A percentile compares a stretch with the other conserved stretches of the same genome.
These are phyloP conservation scores for Hyaloscypha hepaticicola DNA, from an alignment of 495 filamentous ascomycete species.

Conservation along the genomic window DNA sequence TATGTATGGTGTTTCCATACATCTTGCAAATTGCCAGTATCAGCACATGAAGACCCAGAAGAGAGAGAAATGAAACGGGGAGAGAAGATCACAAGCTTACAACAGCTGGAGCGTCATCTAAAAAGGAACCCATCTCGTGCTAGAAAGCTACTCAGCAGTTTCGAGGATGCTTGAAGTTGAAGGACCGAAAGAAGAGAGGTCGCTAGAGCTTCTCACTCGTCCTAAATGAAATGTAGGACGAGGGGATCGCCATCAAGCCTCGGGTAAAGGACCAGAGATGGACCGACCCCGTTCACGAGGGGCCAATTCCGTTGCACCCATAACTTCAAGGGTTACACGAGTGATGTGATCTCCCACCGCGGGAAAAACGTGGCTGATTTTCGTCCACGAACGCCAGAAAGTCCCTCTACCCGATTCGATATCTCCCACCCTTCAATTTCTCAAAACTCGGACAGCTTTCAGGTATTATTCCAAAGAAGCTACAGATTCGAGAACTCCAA, in stretches of 20 bases:
- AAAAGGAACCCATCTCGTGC: conserved; percentile 12
- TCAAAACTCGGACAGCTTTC: no score
- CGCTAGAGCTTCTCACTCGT: background rate
- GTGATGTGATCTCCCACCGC: no score
- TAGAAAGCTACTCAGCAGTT: background rate
- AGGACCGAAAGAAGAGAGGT: background rate
- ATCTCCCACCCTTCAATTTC: no score
- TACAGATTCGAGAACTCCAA: no score
- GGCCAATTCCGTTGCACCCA: background rate
- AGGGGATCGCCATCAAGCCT: background rate
- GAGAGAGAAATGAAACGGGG: background rate
- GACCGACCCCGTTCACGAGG: background rate
- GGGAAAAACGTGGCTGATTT: no score
- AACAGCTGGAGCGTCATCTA: conserved; percentile 15
- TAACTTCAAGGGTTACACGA: background rate
- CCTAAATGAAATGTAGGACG: background rate
- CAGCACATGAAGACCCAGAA: background rate
- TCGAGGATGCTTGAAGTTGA: background rate
- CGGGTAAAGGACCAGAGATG: background rate
- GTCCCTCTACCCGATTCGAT: no score
- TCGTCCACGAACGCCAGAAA: no score
- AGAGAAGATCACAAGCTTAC: conserved; percentile 8
- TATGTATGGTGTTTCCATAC: conserved; percentile 27
- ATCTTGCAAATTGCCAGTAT: conserved; percentile 11
- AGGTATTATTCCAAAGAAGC: no score